Base-by-base conservation (phyloP, 495 filamentous ascomycete genomes). In the Neurospora africana region DNA sequence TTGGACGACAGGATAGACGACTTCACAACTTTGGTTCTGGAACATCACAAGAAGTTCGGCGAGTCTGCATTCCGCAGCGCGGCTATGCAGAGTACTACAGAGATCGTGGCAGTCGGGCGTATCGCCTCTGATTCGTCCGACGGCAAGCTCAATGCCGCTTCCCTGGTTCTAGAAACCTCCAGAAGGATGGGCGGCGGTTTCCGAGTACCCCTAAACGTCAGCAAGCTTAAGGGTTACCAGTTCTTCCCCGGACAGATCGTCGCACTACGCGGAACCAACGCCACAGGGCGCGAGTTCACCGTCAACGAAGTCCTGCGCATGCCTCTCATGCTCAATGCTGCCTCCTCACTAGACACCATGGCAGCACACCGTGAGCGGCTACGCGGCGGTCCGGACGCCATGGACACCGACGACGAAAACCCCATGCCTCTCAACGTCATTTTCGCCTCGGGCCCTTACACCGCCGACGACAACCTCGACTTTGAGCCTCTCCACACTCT, bases 231-330 rank as follows among this genome's bases (percentile, higher is more conserved):
- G 3, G 87, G 87, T 6, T 92, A 89, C 81, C 91, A 93, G 73
- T 93, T 98, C 84, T 97, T 99, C 81, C 94, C 95, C 0, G 95
- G 95, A 21, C 93, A 98, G 78, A 97, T 98, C 68, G 91, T 96
- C 23, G 95, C 94, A 10, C 82, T 97, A 19, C 85, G 86, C 43
- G 95, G 95, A 10, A 91, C 91, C 76, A 98, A 98, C 77, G 90
- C 93, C 7, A 92, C 91, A 19, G 95, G 95, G 5, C 87, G 90
- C 30, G 91, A 92, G 72, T 97, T 99, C 74, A 86, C 89, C 0
- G 92, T 97, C 53, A 88, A 86, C 33, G 89, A 97, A 75, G 81
- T 95, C 13, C 85, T 98, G 6, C 83, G 89, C 3, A 79, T 93
- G 11, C 95, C 95, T 7, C 82, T 91, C 3, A 82, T 97, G 15